Evolutionary conservation across 2,329 filamentous ascomycete species (phyloP).

Genomic region (Nectriaceae sp.): DNA sequence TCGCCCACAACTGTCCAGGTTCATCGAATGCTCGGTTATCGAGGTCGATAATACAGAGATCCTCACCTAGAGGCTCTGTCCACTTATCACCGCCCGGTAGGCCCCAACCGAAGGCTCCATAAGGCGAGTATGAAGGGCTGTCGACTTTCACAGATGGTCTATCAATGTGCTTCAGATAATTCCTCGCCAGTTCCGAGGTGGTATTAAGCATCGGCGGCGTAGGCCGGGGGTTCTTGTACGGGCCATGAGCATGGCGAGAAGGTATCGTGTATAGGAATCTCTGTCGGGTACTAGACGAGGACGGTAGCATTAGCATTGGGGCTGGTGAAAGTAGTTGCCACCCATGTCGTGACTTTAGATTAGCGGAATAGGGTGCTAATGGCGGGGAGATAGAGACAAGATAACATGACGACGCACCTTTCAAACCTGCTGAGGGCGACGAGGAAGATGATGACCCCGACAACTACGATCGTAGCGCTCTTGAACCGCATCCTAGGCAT

Average conservation of each 20-base stretch:
- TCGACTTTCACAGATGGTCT: conserved; percentile 31
- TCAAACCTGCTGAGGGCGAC: conserved; percentile 33
- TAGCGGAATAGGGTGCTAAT: too few species aligned
- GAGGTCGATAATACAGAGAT: conserved; percentile 48
- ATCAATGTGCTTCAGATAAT: conserved; percentile 36
- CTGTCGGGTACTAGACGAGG: too few species aligned
- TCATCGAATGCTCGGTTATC: conserved; percentile 43
- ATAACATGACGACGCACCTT: too few species aligned
- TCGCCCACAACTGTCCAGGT: conserved; percentile 38
- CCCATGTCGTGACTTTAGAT: too few species aligned
- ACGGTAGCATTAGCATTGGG: too few species aligned
- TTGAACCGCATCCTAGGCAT: conserved; percentile 29
- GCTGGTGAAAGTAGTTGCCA: too few species aligned
- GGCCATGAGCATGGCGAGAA: conserved; percentile 3
- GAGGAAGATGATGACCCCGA: conserved; percentile 35
- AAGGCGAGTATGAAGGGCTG: conserved; percentile 29
- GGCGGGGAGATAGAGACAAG: too few species aligned
- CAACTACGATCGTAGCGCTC: conserved; percentile 30
- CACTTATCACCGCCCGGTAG: conserved; percentile 34
- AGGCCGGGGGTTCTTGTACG: background rate
- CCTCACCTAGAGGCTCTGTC: conserved; percentile 36
- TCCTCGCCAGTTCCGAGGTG: conserved; percentile 29
- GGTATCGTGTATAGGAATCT: too few species aligned
- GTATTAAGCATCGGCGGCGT: conserved; percentile 11
- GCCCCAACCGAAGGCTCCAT: conserved; percentile 35